Base-by-base conservation (phyloP, 1,284 basidiomycete species). In the Fereydounia khargensis region DNA sequence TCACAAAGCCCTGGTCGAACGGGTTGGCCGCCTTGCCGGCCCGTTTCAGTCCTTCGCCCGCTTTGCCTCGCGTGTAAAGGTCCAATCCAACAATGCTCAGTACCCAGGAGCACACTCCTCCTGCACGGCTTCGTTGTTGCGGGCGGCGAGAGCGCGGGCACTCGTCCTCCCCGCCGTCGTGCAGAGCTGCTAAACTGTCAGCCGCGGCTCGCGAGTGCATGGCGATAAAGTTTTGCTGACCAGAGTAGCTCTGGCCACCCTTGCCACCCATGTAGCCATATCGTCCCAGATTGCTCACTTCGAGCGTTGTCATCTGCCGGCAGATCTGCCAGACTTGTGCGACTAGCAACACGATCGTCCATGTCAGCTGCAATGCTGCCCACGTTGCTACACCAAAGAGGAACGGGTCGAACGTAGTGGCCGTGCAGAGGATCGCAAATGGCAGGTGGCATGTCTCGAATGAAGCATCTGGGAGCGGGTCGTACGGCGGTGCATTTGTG, bases 211-310 rank as follows among this genome's bases (percentile, higher is more conserved):
- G 44, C 18, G 43, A n/a, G 28, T 30, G 28, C 14, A 30, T 11
- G 6, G 47, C 52, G 13, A 62, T 39, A 19, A 53, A 55, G 9
- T 42, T 43, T 6, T 50, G 47, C 47, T 65, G 65, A 9, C 54
- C 47, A 22, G 79, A 42, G 87, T 87, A 23, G 80, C 80, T 35
- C 77, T 77, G 82, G 5, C 89, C 88, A 3, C 80, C 81, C 22
- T 88, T 85, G 0, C 91, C 91, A 36, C 94, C 95, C 91, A 98
- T 96, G 79, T 86, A 97, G 3, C 95, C 94, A 70, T 87, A 96
- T 38, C 94, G 82, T 0, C 92, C 91, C 3, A 97, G 83, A 73
- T 98, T 98, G 48, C 86, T 87, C 5, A 97, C 89, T 74, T 99
- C 94, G 46, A 95, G 82, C 0, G 94, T 96, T 1, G 94, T 99